Percentiles rank a stretch among this genome's conserved stretches.
phyloP scores from a whole-genome alignment of 2,329 filamentous ascomycete genomes.

The Sporothrix dimorphospora region DNA sequence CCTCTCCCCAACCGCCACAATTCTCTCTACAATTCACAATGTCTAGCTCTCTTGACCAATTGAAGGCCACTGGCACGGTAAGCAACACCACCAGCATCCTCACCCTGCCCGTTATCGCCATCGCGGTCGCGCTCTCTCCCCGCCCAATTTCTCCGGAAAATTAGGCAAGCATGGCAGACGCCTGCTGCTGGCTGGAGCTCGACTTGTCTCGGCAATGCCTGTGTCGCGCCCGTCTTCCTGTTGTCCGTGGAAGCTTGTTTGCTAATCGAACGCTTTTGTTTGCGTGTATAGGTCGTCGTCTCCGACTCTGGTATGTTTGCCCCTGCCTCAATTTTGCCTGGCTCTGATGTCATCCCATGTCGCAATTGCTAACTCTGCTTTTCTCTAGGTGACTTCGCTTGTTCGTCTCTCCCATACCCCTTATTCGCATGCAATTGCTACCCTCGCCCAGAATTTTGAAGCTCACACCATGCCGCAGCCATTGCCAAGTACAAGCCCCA shows the following conservation, averaged over 20 bases:
- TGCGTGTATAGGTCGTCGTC: conserved; percentile 74
- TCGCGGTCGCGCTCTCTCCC: neutral
- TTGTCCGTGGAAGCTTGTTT: conserved; percentile 23
- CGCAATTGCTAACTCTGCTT: conserved; percentile 41
- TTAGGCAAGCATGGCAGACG: neutral
- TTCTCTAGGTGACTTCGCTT: conserved; percentile 70
- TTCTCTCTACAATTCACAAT: conserved; percentile 52
- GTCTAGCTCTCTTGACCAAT: conserved; percentile 90
- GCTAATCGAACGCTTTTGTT: conserved; percentile 34
- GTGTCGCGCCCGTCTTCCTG: neutral
- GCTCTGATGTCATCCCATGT: conserved; percentile 30
- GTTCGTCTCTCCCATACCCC: conserved; percentile 53
- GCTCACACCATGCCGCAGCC: conserved; percentile 53
- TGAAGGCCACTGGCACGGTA: conserved; percentile 96
- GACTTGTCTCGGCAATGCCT: neutral
- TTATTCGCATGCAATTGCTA: neutral
- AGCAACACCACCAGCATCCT: conserved; percentile 47
- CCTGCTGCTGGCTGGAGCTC: neutral
- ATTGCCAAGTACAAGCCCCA: conserved; percentile 99
- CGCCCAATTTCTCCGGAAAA: neutral
- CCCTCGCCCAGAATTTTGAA: neutral
- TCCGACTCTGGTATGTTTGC: conserved; percentile 82
- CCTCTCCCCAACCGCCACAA: conserved; percentile 22
- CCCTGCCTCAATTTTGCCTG: conserved; percentile 31
- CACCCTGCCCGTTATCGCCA: neutral